These are phyloP conservation scores for Westerdykella ornata DNA, from an alignment of 2,329 filamentous ascomycete genomes.

Conservation along the genomic window DNA sequence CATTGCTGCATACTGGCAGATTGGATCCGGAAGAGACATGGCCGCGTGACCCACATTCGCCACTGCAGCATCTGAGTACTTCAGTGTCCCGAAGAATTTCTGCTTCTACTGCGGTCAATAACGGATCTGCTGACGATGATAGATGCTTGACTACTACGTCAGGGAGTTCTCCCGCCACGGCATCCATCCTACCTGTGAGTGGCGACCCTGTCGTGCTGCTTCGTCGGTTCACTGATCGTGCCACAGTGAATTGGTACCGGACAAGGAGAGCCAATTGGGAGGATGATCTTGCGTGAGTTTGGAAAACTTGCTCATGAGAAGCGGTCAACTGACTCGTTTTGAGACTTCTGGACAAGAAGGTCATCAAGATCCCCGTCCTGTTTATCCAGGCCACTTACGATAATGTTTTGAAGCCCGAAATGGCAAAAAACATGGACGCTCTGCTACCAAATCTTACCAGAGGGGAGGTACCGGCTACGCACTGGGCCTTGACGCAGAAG, in stretches of 20 bases:
- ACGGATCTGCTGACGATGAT: conserved; percentile 42
- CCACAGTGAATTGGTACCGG: conserved; percentile 76
- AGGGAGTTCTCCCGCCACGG: conserved; percentile 64
- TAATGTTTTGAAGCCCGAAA: conserved; percentile 60
- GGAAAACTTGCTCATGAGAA: neutral
- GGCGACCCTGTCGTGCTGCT: neutral
- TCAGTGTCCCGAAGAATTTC: too few species aligned
- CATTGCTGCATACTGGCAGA: too few species aligned
- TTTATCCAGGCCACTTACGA: conserved; percentile 70
- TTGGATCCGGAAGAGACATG: too few species aligned
- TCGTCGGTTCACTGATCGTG: neutral
- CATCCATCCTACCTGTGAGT: conserved; percentile 62
- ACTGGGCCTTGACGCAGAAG: conserved; percentile 79
- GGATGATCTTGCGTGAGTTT: conserved; percentile 55
- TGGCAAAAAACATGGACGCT: conserved; percentile 66
- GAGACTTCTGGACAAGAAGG: conserved; percentile 25
- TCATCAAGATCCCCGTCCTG: conserved; percentile 50
- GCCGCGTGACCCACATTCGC: too few species aligned
- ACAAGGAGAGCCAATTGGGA: conserved; percentile 64
- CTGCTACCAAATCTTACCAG: conserved; percentile 59
- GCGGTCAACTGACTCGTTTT: conserved; percentile 6
- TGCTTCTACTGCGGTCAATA: conserved; percentile 3
- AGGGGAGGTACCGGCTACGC: conserved; percentile 60
- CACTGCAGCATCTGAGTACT: too few species aligned
- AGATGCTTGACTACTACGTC: conserved; percentile 64